phyloP scores from a whole-genome alignment of 148 eudicot genomes.

The Nyssa sinensis region DNA sequence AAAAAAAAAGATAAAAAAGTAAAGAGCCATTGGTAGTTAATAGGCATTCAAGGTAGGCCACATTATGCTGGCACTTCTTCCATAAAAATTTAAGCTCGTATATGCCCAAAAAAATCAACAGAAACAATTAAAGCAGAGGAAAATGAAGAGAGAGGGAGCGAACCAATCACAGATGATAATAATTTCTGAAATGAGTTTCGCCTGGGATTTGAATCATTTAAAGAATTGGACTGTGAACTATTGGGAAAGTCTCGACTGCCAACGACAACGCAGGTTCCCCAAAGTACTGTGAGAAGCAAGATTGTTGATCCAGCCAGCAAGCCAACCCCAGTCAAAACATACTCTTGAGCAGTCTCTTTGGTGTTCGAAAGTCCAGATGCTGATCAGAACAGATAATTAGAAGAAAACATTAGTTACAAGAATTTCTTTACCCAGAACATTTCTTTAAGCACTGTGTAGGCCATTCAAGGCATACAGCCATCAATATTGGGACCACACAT shows the following conservation, averaged over 20 bases:
- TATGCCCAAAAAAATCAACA: background rate
- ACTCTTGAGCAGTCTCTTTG: conserved; percentile 27
- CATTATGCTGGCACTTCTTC: background rate
- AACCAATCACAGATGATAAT: conserved; percentile 6
- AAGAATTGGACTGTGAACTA: background rate
- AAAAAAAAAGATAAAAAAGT: too few relatives aligned
- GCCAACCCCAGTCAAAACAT: conserved; percentile 25
- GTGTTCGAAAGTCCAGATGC: conserved; percentile 26
- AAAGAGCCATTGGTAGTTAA: background rate
- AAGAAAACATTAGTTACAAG: background rate
- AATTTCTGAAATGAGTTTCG: conserved; percentile 10
- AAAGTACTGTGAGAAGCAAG: conserved; percentile 23
- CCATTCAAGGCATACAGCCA: too few relatives aligned
- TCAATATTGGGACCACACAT: too few relatives aligned
- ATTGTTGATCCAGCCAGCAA: conserved; percentile 31
- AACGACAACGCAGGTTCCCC: conserved; percentile 31
- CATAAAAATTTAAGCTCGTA: background rate
- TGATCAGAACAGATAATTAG: conserved; percentile 16
- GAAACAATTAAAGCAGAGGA: background rate
- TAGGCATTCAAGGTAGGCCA: background rate
- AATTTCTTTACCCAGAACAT: background rate
- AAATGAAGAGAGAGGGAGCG: background rate
- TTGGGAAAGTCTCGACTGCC: conserved; percentile 10
- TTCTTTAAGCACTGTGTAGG: too few relatives aligned
- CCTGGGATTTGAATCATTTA: background rate